These are phyloP conservation scores for Fragaria iinumae DNA, from an alignment of 306 rosid species.

Conservation along the genomic window DNA sequence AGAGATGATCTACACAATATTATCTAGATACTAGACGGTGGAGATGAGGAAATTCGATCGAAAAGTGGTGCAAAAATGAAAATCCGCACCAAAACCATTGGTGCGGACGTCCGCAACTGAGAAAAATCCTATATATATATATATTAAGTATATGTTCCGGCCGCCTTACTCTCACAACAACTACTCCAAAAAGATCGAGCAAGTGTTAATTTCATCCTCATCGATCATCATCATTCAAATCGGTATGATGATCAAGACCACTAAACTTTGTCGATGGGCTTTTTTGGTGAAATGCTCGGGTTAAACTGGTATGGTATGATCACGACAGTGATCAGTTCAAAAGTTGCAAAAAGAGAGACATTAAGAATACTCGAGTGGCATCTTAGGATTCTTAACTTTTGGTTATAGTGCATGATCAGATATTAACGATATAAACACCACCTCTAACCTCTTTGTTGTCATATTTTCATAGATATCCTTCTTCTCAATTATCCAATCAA, in stretches of 20 bases:
- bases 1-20: too few relatives aligned
- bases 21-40: too few relatives aligned
- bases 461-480: background rate
- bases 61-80: too few relatives aligned
- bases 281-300: background rate
- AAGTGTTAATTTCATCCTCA: background rate
- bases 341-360: background rate
- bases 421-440: background rate
- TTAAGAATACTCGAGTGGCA: background rate
- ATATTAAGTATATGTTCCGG: background rate
- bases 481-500: background rate
- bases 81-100: too few relatives aligned
- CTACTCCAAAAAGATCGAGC: too few relatives aligned
- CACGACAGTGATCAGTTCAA: background rate
- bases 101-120: too few relatives aligned
- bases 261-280: background rate
- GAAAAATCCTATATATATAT: too few relatives aligned
- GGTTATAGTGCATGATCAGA: background rate
- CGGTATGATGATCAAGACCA: background rate
- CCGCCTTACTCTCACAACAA: background rate
- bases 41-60: too few relatives aligned
- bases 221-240: too few relatives aligned
- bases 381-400: constrained; percentile 9
- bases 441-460: background rate
- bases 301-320: background rate